These are phyloP conservation scores for Cystobasidium ongulense DNA, from an alignment of 768 basidiomycete genomes.

Conservation along the genomic window DNA sequence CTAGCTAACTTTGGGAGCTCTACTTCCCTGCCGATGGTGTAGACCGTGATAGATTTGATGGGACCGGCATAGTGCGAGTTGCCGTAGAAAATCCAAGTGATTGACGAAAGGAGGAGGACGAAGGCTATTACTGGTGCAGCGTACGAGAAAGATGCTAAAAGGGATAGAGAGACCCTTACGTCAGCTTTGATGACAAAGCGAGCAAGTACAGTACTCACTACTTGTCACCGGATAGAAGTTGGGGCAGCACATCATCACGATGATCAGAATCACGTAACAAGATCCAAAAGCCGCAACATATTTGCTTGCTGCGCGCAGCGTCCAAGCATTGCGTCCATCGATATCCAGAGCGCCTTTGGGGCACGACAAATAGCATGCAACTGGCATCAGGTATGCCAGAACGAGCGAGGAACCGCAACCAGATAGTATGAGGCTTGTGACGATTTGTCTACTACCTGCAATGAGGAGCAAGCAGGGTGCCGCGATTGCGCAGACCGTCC, in stretches of 20 bases:
- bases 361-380: conserved; percentile 32
- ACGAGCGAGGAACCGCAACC: conserved; percentile 44
- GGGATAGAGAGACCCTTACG: neutral
- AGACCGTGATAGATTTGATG: conserved; percentile 42
- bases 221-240: conserved; percentile 43
- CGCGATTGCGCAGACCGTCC: conserved; percentile 43
- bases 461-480: conserved; percentile 43
- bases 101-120: conserved; percentile 41
- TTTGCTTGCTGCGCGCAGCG: conserved; percentile 44
- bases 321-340: conserved; percentile 47
- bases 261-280: conserved; percentile 40
- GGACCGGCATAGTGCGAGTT: conserved; percentile 47
- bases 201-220: conserved; percentile 33
- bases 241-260: conserved; percentile 44
- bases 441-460: conserved; percentile 40
- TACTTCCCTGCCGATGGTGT: conserved; percentile 26
- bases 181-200: neutral
- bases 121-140: conserved; percentile 44
- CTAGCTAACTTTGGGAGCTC: conserved; percentile 11
- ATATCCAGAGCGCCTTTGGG: conserved; percentile 36
- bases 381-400: conserved; percentile 42
- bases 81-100: conserved; percentile 47
- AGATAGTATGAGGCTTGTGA: conserved; percentile 45
- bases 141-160: conserved; percentile 44
- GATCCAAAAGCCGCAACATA: conserved; percentile 39